These are phyloP conservation scores for Fusarium dlaminii DNA, from an alignment of 2,329 filamentous ascomycete species.

Conservation along the genomic window DNA sequence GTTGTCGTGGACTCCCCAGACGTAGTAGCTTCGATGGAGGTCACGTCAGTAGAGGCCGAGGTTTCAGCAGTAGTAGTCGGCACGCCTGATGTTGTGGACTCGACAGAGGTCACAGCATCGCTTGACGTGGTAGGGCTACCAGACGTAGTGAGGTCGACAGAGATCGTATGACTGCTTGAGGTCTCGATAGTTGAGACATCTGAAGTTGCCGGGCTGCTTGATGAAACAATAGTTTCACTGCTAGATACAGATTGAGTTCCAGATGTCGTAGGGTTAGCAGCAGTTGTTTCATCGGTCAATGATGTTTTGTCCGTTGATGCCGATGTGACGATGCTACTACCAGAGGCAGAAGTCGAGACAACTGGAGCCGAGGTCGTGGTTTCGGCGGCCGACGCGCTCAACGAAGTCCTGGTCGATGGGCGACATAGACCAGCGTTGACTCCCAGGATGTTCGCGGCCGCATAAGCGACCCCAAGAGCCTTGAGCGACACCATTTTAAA, in stretches of 20 bases:
- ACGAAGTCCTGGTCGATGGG: background rate
- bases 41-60: accelerated
- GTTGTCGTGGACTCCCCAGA: background rate
- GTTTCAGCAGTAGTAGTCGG: background rate
- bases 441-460: background rate
- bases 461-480: background rate
- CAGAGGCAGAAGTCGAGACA: background rate
- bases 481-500: slow-evolving; percentile 11
- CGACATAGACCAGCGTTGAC: slow-evolving; percentile 1
- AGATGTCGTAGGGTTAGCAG: background rate
- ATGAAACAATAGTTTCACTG: background rate
- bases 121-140: background rate
- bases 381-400: background rate
- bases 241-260: background rate
- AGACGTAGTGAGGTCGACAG: background rate
- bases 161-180: background rate
- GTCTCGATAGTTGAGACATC: background rate
- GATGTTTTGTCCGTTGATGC: background rate
- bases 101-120: background rate
- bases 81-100: background rate
- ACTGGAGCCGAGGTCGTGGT: background rate
- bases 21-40: background rate
- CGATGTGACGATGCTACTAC: accelerated
- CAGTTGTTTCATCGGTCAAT: background rate
- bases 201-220: background rate